Evolutionary conservation across 2,329 filamentous ascomycete genomes (phyloP).

Genomic region (Aspergillus intermedius): DNA sequence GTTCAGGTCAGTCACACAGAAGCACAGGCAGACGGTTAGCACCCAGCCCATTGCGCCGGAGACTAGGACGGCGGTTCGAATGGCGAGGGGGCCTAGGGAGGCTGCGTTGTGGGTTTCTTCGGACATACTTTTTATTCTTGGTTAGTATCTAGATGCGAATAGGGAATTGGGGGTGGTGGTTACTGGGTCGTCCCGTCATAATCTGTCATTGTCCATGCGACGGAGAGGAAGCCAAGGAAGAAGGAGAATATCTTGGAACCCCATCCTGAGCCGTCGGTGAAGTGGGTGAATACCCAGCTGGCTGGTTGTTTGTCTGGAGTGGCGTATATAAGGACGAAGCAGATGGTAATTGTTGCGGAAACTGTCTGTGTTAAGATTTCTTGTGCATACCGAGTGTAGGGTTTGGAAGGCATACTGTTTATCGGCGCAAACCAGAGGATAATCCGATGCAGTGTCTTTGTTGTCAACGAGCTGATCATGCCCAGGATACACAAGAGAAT

Average conservation of each 20-base stretch:
- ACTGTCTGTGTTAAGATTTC: constrained; percentile 29
- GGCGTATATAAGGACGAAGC: constrained; percentile 51
- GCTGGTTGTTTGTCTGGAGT: constrained; percentile 55
- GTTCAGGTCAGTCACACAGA: constrained; percentile 55
- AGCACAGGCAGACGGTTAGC: constrained; percentile 57
- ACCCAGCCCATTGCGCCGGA: constrained; percentile 57
- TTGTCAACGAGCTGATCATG: constrained; percentile 57
- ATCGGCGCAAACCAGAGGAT: constrained; percentile 62
- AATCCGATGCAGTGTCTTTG: constrained; percentile 53
- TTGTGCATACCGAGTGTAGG: not conserved
- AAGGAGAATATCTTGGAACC: constrained; percentile 56
- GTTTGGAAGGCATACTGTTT: constrained; percentile 43
- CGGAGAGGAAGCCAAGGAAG: constrained; percentile 47
- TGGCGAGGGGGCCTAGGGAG: constrained; percentile 54
- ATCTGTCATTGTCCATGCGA: constrained; percentile 57
- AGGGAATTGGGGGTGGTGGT: constrained; percentile 12
- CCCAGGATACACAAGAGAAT: constrained; percentile 51
- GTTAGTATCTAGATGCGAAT: not conserved
- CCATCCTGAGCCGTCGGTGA: constrained; percentile 59
- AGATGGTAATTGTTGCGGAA: constrained; percentile 54
- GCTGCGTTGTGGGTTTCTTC: constrained; percentile 62
- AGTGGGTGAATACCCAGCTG: constrained; percentile 55
- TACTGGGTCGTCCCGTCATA: constrained; percentile 62
- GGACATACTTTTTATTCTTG: constrained; percentile 45
- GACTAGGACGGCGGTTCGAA: constrained; percentile 53